Evolutionary conservation across 345 rosid species (phyloP).

Genomic region (Geranium rotundifolium): DNA sequence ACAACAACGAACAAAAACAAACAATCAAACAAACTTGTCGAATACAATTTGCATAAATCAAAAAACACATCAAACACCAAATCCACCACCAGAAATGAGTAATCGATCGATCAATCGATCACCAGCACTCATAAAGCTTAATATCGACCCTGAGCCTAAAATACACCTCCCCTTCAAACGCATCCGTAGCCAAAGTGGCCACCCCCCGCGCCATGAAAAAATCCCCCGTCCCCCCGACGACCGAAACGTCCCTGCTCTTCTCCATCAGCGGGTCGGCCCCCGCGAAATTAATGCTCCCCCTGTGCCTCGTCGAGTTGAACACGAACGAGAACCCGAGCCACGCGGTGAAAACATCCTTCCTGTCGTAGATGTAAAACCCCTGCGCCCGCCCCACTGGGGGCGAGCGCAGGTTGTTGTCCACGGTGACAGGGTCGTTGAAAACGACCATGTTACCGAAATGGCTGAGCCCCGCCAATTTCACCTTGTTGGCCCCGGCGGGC

Average conservation of each 20-base stretch:
- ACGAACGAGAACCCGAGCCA: conserved; percentile 41
- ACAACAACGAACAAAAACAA: too few species aligned
- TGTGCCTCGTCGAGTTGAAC: conserved; percentile 23
- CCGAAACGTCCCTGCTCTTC: conserved; percentile 32
- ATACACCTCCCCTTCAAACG: conserved; percentile 32
- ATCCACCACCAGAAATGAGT: not conserved
- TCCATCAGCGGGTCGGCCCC: conserved; percentile 36
- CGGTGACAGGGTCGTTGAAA: conserved; percentile 43
- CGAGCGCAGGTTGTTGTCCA: conserved; percentile 37
- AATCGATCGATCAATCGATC: not conserved
- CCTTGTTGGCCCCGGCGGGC: conserved; percentile 23
- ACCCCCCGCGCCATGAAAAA: conserved; percentile 42
- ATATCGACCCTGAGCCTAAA: conserved; percentile 27
- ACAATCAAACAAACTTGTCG: too few species aligned
- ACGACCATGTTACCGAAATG: conserved; percentile 36
- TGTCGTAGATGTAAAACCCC: conserved; percentile 36
- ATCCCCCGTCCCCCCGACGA: conserved; percentile 43
- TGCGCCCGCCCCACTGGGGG: conserved; percentile 33
- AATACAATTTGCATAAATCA: too few species aligned
- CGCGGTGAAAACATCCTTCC: conserved; percentile 31
- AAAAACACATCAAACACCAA: not conserved
- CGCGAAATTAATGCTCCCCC: conserved; percentile 27
- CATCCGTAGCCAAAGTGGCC: conserved; percentile 35
- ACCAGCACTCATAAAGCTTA: conserved; percentile 44
- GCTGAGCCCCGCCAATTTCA: conserved; percentile 19